Evolutionary conservation across 352 stramenopile genomes (phyloP).

Genomic region (Phytophthora fragariae): DNA sequence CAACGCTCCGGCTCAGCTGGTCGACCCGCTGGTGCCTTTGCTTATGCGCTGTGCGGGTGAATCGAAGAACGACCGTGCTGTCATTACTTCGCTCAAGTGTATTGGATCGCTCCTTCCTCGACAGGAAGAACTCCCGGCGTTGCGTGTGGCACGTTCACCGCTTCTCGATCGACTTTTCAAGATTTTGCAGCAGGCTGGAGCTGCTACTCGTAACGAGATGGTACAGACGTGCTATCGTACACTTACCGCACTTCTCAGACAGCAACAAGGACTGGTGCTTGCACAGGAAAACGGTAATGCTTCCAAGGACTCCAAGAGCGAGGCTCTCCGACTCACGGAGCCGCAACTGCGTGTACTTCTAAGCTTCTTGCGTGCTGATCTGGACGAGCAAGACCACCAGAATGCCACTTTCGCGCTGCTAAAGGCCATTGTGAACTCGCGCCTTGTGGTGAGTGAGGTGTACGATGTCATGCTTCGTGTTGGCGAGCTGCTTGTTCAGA

Average conservation of each 20-base stretch:
- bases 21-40: slow-evolving; percentile 93
- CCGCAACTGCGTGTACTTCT: slow-evolving; percentile 88
- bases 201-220: slow-evolving; percentile 94
- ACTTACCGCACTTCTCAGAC: slow-evolving; percentile 90
- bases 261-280: slow-evolving; percentile 46
- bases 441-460: slow-evolving; percentile 94
- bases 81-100: slow-evolving; percentile 95
- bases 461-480: slow-evolving; percentile 97
- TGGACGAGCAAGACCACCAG: slow-evolving; percentile 95
- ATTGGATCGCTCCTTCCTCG: slow-evolving; percentile 88
- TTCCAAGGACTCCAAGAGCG: slow-evolving; percentile 44
- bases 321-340: slow-evolving; percentile 66
- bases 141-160: slow-evolving; percentile 79
- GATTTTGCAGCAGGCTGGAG: slow-evolving; percentile 89
- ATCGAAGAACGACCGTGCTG: slow-evolving; percentile 92
- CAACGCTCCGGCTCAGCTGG: slow-evolving; percentile 57
- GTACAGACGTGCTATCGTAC: slow-evolving; percentile 96
- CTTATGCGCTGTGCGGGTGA: slow-evolving; percentile 92
- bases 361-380: slow-evolving; percentile 91
- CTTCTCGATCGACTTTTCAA: slow-evolving; percentile 94
- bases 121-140: slow-evolving; percentile 87
- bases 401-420: slow-evolving; percentile 95
- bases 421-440: slow-evolving; percentile 92
- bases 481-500: slow-evolving; percentile 94
- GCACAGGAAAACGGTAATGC: slow-evolving; percentile 31